phyloP scores from a whole-genome alignment of 2,329 filamentous ascomycete species.

The Paecilomyces niveus region DNA sequence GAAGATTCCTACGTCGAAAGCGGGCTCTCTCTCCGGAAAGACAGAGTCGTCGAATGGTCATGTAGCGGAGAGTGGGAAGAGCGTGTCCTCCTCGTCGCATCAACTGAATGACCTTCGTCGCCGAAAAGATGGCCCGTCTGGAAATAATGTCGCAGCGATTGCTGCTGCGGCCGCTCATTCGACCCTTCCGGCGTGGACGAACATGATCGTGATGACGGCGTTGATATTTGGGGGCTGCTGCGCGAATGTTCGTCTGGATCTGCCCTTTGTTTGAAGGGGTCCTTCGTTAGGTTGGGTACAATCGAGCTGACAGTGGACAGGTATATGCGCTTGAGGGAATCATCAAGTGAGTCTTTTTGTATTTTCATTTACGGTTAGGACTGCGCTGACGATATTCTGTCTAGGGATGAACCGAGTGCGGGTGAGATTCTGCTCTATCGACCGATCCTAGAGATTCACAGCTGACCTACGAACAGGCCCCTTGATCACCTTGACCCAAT shows the following conservation, averaged over 20 bases:
- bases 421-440: conserved; percentile 46
- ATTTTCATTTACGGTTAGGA: background rate
- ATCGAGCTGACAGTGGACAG: conserved; percentile 35
- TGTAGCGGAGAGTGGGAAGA: background rate
- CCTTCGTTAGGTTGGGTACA: conserved; percentile 12
- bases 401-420: conserved; percentile 72
- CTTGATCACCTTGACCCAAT: conserved; percentile 83
- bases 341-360: conserved; percentile 62
- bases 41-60: background rate
- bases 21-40: no score
- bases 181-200: conserved; percentile 53
- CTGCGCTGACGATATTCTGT: conserved; percentile 11
- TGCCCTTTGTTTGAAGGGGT: background rate
- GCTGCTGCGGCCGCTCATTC: conserved; percentile 23
- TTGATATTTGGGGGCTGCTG: conserved; percentile 96
- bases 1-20: no score
- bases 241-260: conserved; percentile 62
- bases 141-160: conserved; percentile 9
- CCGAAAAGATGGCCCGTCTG: background rate
- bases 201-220: conserved; percentile 61
- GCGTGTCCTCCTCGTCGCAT: background rate
- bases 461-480: conserved; percentile 50
- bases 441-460: background rate
- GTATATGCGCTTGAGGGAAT: conserved; percentile 96
- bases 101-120: background rate